These are phyloP conservation scores for thale cress (Arabidopsis thaliana) DNA, from an alignment of 345 rosid genomes.

Conservation along the genomic window DNA sequence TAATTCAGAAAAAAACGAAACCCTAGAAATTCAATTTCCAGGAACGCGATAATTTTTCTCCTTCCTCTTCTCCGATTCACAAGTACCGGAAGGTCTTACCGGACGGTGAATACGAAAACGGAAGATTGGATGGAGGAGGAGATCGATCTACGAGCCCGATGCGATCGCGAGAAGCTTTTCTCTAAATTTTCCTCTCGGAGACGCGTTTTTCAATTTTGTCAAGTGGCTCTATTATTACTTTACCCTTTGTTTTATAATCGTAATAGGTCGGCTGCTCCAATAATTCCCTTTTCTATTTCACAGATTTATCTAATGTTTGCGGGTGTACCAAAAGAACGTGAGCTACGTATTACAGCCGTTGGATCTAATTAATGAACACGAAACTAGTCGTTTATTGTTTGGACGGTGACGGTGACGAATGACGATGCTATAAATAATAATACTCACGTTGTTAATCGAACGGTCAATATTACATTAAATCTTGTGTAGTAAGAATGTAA, in stretches of 20 bases:
- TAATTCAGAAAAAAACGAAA: constrained; percentile 35
- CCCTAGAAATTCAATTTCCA: constrained; percentile 51
- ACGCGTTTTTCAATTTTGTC: constrained; percentile 28
- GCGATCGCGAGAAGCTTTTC: constrained; percentile 35
- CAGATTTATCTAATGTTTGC: neutral
- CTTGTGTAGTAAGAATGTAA: neutral
- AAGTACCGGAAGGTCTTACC: constrained; percentile 61
- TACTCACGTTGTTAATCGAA: constrained; percentile 6
- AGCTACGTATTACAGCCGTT: neutral
- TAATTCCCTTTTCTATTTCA: constrained; percentile 19
- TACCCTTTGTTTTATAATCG: neutral
- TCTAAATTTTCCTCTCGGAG: constrained; percentile 20
- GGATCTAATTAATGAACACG: neutral
- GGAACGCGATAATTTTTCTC: constrained; percentile 24
- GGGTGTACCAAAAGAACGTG: constrained; percentile 6
- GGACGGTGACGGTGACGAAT: neutral
- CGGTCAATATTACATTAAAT: neutral
- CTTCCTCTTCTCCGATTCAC: constrained; percentile 51
- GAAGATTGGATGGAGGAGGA: constrained; percentile 20
- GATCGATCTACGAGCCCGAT: constrained; percentile 38
- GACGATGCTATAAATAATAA: neutral
- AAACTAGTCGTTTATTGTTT: neutral
- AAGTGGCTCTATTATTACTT: neutral
- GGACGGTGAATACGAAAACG: constrained; percentile 34
- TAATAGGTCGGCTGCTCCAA: constrained; percentile 34